Base-by-base conservation (phyloP, 106 monocot species). In the Dioscorea zingiberensis region DNA sequence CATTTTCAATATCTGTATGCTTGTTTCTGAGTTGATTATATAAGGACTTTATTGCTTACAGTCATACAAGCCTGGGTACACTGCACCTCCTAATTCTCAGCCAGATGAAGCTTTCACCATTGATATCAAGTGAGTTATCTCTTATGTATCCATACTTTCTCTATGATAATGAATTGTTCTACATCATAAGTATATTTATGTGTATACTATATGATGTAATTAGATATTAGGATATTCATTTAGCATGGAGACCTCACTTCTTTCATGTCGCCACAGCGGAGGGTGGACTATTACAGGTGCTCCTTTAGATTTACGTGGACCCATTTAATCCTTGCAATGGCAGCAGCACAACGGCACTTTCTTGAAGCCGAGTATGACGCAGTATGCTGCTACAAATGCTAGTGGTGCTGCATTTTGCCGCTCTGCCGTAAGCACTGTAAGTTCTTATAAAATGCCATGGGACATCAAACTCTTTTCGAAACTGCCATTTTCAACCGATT, bases 301-400 rank as follows among this genome's bases (percentile, higher is more conserved):
- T 26, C 88, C 77, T 13, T 55, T 93, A 69, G 85, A 85, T 71
- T 67, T 83, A 54, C 84, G 60, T 65, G n/a, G 88, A 93, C 63
- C 93, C 85, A 22, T n/a, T 71, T 88, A 15, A 67, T 93, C 9
- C 56, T 93, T 38, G 88, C 93, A 32, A 80, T 93, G 82, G 82
- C 84, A 32, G 82, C 85, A 54, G 88, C 88, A 24, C 88, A 80
- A 19, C 82, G 73, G 1, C 85, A 74, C 69, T 76, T 93, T 58
- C 83, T 93, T 61, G 93, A 93, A 76, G 77, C 87, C 17, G 88
- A 93, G 18, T 93, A 85, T 63, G 93, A 93, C 73, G 93, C n/a
- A 88, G 8, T 85, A 93, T 83, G 73, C 83, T 68, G 72, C 88
- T 60, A 83, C 85, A 38, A 93, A 85, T 83, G 78, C 82, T 57